These are phyloP conservation scores for Lepiota subincarnata DNA, from an alignment of 768 basidiomycete species.

Conservation along the genomic window DNA sequence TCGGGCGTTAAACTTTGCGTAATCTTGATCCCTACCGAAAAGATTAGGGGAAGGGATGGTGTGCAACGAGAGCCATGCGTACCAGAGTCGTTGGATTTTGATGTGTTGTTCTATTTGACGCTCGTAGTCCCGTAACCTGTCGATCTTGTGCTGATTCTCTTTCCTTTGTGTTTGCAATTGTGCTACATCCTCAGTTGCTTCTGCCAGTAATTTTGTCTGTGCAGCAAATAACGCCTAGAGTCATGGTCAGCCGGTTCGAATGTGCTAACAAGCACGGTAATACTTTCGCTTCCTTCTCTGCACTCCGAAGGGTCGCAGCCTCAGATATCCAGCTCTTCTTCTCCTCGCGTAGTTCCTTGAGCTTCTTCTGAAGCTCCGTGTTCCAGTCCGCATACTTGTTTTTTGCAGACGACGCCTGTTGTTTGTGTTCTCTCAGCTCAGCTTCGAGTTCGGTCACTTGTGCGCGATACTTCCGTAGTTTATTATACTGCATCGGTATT, in stretches of 20 bases:
- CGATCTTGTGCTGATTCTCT: slow-evolving; percentile 78
- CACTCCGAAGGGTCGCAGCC: slow-evolving; percentile 60
- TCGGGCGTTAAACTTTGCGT: slow-evolving; percentile 62
- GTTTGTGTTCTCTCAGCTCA: slow-evolving; percentile 69
- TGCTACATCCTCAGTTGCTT: slow-evolving; percentile 68
- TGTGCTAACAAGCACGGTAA: slow-evolving; percentile 5
- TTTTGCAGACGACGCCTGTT: slow-evolving; percentile 68
- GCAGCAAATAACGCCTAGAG: slow-evolving; percentile 61
- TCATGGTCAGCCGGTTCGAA: neutral
- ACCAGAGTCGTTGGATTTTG: slow-evolving; percentile 78
- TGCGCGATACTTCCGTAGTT: slow-evolving; percentile 69
- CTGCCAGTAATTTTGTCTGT: slow-evolving; percentile 63
- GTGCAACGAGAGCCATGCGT: slow-evolving; percentile 18
- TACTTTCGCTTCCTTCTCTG: slow-evolving; percentile 69
- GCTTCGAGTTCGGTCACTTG: slow-evolving; percentile 64
- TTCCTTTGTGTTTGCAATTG: slow-evolving; percentile 71
- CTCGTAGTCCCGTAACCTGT: slow-evolving; percentile 80
- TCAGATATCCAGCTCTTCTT: slow-evolving; percentile 75
- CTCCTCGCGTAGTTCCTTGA: slow-evolving; percentile 72
- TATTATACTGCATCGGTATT: slow-evolving; percentile 58
- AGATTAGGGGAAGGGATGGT: neutral
- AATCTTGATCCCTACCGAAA: slow-evolving; percentile 64
- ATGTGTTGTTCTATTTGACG: slow-evolving; percentile 79
- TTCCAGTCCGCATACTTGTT: slow-evolving; percentile 85
- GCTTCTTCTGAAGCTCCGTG: slow-evolving; percentile 70